These are phyloP conservation scores for Colletotrichum navitas DNA, from an alignment of 2,329 filamentous ascomycete species.

Conservation along the genomic window DNA sequence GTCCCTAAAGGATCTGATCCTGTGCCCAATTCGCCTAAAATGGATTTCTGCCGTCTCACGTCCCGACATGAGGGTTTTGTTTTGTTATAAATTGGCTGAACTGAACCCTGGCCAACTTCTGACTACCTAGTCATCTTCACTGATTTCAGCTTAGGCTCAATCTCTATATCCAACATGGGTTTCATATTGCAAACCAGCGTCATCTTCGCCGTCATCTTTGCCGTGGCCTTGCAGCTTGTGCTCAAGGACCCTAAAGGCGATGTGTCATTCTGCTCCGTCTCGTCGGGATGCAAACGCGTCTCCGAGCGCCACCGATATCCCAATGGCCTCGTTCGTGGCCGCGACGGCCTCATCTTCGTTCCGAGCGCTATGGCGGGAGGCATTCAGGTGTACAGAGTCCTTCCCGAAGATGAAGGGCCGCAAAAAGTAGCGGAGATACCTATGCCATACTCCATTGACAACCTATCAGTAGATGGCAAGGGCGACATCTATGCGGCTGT, in stretches of 20 bases:
- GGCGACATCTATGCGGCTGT: slow-evolving; percentile 47
- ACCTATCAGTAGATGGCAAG: slow-evolving; percentile 45
- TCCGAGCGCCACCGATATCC: slow-evolving; percentile 46
- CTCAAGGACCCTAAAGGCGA: slow-evolving; percentile 46
- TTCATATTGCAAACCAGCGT: slow-evolving; percentile 35
- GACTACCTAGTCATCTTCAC: neutral
- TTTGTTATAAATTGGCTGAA: neutral
- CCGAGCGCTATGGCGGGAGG: slow-evolving; percentile 46
- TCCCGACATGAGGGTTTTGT: neutral
- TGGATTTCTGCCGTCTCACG: neutral
- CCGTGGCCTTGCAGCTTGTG: slow-evolving; percentile 42
- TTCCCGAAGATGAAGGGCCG: slow-evolving; percentile 36
- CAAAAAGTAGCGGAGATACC: slow-evolving; percentile 42
- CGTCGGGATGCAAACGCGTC: slow-evolving; percentile 44
- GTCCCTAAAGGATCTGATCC: neutral
- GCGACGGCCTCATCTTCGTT: slow-evolving; percentile 49
- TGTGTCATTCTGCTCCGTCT: slow-evolving; percentile 47
- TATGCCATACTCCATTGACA: slow-evolving; percentile 46
- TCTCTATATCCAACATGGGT: neutral
- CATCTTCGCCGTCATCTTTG: slow-evolving; percentile 40
- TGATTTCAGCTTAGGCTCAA: neutral
- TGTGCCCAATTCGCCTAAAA: slow-evolving; percentile 3
- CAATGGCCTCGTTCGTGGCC: slow-evolving; percentile 48
- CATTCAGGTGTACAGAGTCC: slow-evolving; percentile 42
- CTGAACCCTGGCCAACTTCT: neutral